Percentiles rank a stretch among this genome's conserved stretches.
phyloP scores from a whole-genome alignment of 768 basidiomycete species.

The Boletus sp. region DNA sequence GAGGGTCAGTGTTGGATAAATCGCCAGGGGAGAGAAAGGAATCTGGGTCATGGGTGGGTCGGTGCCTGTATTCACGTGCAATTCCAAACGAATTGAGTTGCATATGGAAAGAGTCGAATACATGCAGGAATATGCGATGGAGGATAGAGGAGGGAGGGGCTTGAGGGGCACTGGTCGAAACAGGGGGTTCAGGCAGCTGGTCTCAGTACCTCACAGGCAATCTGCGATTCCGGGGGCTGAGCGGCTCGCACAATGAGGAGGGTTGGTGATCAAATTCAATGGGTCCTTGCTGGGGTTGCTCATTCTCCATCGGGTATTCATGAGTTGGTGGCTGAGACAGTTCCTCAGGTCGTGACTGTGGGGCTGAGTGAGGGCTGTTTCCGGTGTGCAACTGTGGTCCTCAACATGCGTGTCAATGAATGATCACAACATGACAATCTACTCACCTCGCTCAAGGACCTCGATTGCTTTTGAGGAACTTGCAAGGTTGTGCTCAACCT shows the following conservation, averaged over 20 bases:
- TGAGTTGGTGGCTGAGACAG: too few relatives aligned
- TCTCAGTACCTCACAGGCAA: neutral
- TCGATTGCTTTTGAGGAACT: neutral
- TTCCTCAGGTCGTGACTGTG: too few relatives aligned
- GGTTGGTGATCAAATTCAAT: too few relatives aligned
- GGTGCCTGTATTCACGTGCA: neutral
- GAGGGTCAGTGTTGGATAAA: neutral
- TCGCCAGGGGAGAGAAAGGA: neutral
- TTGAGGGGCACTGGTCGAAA: neutral
- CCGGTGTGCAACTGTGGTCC: too few relatives aligned
- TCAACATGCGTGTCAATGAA: neutral
- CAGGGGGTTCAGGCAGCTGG: neutral
- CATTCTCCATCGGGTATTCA: too few relatives aligned
- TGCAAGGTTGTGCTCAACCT: neutral
- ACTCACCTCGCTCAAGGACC: neutral
- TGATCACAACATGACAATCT: neutral
- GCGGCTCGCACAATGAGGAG: neutral
- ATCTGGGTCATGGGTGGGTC: neutral
- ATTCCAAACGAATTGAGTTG: neutral
- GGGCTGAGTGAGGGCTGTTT: too few relatives aligned
- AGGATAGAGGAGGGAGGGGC: neutral
- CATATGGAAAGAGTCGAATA: neutral
- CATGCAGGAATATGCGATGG: neutral
- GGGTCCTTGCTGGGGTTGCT: too few relatives aligned
- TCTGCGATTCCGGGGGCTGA: neutral